A percentile compares a stretch with the other conserved stretches of the same genome.
phyloP scores from a whole-genome alignment of 2,329 filamentous ascomycete species.

The Calonectria montana region DNA sequence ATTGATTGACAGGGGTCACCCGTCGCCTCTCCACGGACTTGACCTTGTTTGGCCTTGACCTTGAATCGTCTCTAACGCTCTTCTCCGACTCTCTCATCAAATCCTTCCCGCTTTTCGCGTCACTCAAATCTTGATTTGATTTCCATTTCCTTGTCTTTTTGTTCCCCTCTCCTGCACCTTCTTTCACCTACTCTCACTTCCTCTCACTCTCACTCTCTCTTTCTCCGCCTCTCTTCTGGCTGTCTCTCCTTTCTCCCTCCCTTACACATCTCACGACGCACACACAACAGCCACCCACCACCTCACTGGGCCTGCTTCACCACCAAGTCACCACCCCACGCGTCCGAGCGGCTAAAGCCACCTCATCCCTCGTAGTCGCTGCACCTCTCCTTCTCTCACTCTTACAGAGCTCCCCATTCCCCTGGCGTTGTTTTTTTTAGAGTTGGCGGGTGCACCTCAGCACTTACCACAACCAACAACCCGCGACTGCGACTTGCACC shows the following conservation, averaged over 20 bases:
- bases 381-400: conserved; percentile 12
- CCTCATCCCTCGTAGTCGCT: conserved; percentile 25
- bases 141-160: neutral
- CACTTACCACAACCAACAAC: conserved; percentile 27
- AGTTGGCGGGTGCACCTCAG: conserved; percentile 31
- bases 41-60: conserved; percentile 11
- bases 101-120: conserved; percentile 10
- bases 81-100: conserved; percentile 13
- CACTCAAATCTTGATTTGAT: neutral
- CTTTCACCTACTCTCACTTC: neutral
- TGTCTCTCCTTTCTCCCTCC: neutral
- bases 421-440: conserved; percentile 35
- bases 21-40: conserved; percentile 9
- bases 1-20: conserved; percentile 14
- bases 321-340: conserved; percentile 36
- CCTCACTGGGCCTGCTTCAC: neutral
- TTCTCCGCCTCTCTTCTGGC: neutral
- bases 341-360: conserved; percentile 42
- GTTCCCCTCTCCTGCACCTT: conserved; percentile 1
- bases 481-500: conserved; percentile 27
- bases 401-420: conserved; percentile 35
- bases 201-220: neutral
- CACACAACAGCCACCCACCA: conserved; percentile 3
- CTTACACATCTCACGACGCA: neutral
- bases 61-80: conserved; percentile 12